Base-by-base conservation (phyloP, 768 basidiomycete species). In the Psilocybe tampanensis region DNA sequence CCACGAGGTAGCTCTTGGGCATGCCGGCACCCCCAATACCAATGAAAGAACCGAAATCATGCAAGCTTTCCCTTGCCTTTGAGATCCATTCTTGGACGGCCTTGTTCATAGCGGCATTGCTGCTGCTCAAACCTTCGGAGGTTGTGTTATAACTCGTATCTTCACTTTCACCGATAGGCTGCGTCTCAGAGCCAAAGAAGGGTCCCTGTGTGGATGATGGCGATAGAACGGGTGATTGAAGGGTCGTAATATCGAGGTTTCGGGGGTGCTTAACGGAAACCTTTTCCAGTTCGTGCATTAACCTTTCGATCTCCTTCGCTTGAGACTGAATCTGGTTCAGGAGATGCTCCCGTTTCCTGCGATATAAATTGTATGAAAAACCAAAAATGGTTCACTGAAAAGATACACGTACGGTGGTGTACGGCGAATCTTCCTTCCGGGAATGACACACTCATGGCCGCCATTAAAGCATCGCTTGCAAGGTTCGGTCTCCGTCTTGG, bases 381-480 rank as follows among this genome's bases (percentile, higher is more conserved):
- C 47, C 8, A 21, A 9, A 42, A 52, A 58, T 23, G 36, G 47
- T 44, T 13, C 1, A 42, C 8, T 47, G n/a, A 8, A 17, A 2
- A 18, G 32, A 41, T 43, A 19, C 21, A 74, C 88, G 68, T 72
- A 92, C 90, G 89, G 91, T 51, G 91, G 90, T 4, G 86, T 81
- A 44, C 86, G 78, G 55, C 90, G 86, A 66, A 89, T 89, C 72
- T 90, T 92, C 59, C 88, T 80, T n/a, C 90, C 90, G n/a, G 90
- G 90, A 48, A 89, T 90, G 41, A 86, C 73, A 62, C 90, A 93
- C 50, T 90, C 88, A 54, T 89, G 85, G 6, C 82, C 83, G 9
- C 86, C 87, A 58, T 83, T 82, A 53, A 81, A 70, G 64, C 90
- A 93, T 11, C 90, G 85, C 66, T 84, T 90, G 71, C 90, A 93